A percentile compares a stretch with the other conserved stretches of the same genome.
These are phyloP conservation scores for Suhomyces guaymorum DNA, from an alignment of 1,139 yeast genomes.

Conservation along the genomic window DNA sequence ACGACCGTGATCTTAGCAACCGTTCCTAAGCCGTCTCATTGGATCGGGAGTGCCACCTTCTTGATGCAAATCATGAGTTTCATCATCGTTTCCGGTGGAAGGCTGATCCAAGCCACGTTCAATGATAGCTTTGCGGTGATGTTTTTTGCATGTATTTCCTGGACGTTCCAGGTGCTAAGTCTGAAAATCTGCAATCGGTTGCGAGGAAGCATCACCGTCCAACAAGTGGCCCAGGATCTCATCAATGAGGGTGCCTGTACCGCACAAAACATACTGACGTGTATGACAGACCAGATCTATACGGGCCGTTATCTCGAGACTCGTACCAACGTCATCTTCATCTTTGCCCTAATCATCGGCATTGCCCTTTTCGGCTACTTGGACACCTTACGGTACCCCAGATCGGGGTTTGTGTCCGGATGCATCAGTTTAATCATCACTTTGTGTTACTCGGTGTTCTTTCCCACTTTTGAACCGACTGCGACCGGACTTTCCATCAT, in stretches of 20 bases:
- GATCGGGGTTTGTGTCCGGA: conserved; percentile 26
- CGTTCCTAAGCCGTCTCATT: conserved; percentile 26
- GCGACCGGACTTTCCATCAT: conserved; percentile 22
- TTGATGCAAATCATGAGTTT: conserved; percentile 32
- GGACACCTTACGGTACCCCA: conserved; percentile 23
- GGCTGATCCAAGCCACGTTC: conserved; percentile 23
- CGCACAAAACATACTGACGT: conserved; percentile 19
- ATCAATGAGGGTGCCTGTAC: conserved; percentile 33
- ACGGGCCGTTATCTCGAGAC: conserved; percentile 34
- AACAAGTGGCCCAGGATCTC: conserved; percentile 20
- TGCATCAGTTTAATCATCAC: conserved; percentile 25
- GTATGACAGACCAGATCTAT: conserved; percentile 26
- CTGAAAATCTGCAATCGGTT: conserved; percentile 28
- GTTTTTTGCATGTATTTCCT: conserved; percentile 22
- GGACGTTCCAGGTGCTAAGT: conserved; percentile 29
- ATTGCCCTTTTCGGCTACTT: conserved; percentile 28
- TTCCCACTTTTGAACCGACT: conserved; percentile 30
- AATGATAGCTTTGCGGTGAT: conserved; percentile 20
- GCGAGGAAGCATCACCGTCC: conserved; percentile 28
- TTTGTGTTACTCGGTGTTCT: conserved; percentile 28
- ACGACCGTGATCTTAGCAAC: conserved; percentile 26
- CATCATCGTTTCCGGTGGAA: conserved; percentile 32
- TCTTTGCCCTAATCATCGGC: conserved; percentile 28
- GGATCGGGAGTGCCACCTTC: conserved; percentile 36
- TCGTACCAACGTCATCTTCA: conserved; percentile 26